Evolutionary conservation across 306 rosid species (phyloP).

Genomic region (Purshia tridentata): DNA sequence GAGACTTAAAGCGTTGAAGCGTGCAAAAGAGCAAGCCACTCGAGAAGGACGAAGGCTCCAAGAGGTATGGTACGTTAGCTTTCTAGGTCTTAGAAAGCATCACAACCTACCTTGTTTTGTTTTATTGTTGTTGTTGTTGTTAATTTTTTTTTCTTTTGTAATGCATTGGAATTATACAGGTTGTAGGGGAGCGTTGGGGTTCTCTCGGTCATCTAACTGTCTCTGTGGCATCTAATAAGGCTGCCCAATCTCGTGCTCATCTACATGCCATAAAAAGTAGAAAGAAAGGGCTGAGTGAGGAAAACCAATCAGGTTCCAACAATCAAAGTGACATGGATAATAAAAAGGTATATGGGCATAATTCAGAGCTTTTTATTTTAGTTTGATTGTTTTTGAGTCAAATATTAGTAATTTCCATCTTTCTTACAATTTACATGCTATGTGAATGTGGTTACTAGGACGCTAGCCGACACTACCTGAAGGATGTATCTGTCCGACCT

Average conservation of each 20-base stretch:
- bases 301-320: constrained; percentile 36
- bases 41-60: constrained; percentile 65
- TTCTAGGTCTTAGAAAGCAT: constrained; percentile 18
- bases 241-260: constrained; percentile 93
- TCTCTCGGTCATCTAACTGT: constrained; percentile 73
- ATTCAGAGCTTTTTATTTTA: not conserved
- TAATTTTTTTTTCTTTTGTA: not conserved
- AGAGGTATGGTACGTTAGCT: constrained; percentile 46
- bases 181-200: constrained; percentile 85
- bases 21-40: constrained; percentile 89
- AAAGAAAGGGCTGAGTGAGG: constrained; percentile 55
- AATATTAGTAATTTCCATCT: not conserved
- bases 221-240: constrained; percentile 60
- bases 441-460: constrained; percentile 10
- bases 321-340: constrained; percentile 36
- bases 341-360: constrained; percentile 59
- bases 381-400: not conserved
- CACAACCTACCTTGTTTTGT: not conserved
- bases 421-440: not conserved
- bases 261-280: constrained; percentile 71
- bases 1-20: constrained; percentile 95
- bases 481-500: constrained; percentile 50
- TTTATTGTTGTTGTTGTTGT: not conserved
- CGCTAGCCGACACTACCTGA: constrained; percentile 45
- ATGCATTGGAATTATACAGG: constrained; percentile 43